Evolutionary conservation across 192 early-diverging fungal genomes (phyloP).

Genomic region (Podila epicladia): DNA sequence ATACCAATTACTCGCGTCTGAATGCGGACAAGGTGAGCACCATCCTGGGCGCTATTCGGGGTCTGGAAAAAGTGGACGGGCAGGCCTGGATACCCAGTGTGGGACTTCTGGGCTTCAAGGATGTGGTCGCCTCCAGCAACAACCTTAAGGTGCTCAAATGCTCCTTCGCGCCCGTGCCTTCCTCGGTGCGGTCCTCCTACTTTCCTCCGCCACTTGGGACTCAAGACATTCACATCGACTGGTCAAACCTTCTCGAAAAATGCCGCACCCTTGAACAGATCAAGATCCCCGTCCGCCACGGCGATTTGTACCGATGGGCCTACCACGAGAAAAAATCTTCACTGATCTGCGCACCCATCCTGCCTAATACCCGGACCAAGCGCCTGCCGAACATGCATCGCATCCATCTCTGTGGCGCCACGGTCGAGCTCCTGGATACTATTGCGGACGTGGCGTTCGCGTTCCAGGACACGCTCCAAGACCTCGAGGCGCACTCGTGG

Average conservation of each 20-base stretch:
- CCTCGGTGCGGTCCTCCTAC: neutral
- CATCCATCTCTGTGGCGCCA: constrained; percentile 30
- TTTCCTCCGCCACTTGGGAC: no score
- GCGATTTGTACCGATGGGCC: constrained; percentile 35
- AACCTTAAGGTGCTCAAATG: no score
- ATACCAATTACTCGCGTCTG: no score
- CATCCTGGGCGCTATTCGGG: constrained; percentile 16
- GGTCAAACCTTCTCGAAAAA: constrained; percentile 5
- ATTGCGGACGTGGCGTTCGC: constrained; percentile 28
- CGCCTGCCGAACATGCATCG: constrained; percentile 10
- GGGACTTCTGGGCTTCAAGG: no score
- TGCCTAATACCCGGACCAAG: constrained; percentile 21
- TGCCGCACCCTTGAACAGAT: constrained; percentile 22
- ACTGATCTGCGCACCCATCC: constrained; percentile 34
- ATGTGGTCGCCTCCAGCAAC: no score
- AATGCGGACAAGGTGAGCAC: neutral
- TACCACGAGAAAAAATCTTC: constrained; percentile 17
- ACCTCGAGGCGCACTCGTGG: constrained; percentile 21
- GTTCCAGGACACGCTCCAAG: constrained; percentile 37
- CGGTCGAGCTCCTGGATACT: constrained; percentile 34
- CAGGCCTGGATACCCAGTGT: no score
- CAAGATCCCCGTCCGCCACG: constrained; percentile 22
- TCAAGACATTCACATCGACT: neutral
- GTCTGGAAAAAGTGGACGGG: constrained; percentile 22
- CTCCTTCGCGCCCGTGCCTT: constrained; percentile 12